Evolutionary conservation across 2,329 filamentous ascomycete species (phyloP).

Genomic region (Aspergillus clavatus): DNA sequence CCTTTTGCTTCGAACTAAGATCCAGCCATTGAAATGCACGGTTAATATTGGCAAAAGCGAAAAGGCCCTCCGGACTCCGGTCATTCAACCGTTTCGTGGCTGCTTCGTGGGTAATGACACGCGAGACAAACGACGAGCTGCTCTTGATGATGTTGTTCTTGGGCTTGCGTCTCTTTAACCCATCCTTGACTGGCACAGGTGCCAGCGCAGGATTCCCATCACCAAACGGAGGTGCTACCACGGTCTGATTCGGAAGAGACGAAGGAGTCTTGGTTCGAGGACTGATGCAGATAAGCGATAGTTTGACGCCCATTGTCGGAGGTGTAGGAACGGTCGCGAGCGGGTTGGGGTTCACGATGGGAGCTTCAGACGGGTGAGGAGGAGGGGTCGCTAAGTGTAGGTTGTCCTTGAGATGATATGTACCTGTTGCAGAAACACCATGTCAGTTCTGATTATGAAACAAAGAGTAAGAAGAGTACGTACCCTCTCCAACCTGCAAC

Average conservation of each 20-base stretch:
- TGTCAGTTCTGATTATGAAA: background rate
- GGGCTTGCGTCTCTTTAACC: constrained; percentile 75
- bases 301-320: constrained; percentile 76
- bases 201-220: constrained; percentile 74
- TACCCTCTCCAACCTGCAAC: constrained; percentile 90
- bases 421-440: constrained; percentile 52
- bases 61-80: constrained; percentile 70
- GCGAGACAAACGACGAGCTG: constrained; percentile 96
- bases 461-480: constrained; percentile 10
- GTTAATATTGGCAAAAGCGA: constrained; percentile 93
- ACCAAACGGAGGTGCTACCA: constrained; percentile 65
- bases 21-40: constrained; percentile 96
- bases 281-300: constrained; percentile 72
- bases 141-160: constrained; percentile 99
- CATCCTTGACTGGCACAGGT: constrained; percentile 59
- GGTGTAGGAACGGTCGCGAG: constrained; percentile 78
- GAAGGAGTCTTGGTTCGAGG: constrained; percentile 47
- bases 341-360: constrained; percentile 81
- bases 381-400: constrained; percentile 89
- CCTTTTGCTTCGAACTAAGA: constrained; percentile 63
- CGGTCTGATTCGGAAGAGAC: constrained; percentile 46
- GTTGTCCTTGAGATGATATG: constrained; percentile 86
- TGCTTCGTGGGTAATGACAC: constrained; percentile 84
- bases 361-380: constrained; percentile 90
- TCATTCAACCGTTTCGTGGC: constrained; percentile 75